Percentiles rank a stretch among this genome's conserved stretches.
phyloP scores from a whole-genome alignment of 2,329 filamentous ascomycete species.

The Colletotrichum sp. region DNA sequence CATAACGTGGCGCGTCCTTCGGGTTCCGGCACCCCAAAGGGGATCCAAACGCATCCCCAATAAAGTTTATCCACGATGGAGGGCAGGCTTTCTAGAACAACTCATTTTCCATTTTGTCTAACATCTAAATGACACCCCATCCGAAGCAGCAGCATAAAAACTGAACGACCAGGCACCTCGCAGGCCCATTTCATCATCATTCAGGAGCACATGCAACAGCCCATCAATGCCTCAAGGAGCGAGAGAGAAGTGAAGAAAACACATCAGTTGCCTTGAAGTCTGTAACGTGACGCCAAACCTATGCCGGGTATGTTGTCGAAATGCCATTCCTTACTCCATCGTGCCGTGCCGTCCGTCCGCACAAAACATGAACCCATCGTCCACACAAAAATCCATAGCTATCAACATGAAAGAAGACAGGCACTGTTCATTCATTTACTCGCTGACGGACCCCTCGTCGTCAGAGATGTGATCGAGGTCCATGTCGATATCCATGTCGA shows the following conservation, averaged over 20 bases:
- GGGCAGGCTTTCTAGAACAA: neutral
- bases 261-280: conserved; percentile 14
- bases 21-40: neutral
- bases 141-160: neutral
- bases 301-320: conserved; percentile 23
- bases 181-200: neutral
- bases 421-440: neutral
- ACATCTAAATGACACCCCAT: neutral
- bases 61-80: neutral
- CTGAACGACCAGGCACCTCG: neutral
- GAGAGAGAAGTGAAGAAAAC: neutral
- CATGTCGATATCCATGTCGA: conserved; percentile 1
- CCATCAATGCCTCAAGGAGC: neutral
- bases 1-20: neutral
- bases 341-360: neutral
- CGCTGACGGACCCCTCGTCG: conserved; percentile 17
- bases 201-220: neutral
- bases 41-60: neutral
- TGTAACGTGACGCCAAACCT: conserved; percentile 16
- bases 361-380: neutral
- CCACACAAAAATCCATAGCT: neutral
- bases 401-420: conserved; percentile 9
- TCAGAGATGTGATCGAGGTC: conserved; percentile 13
- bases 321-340: conserved; percentile 14
- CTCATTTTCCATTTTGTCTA: conserved; percentile 1